Percentiles rank a stretch among this genome's conserved stretches.
Evolutionary conservation across 148 eudicot species (phyloP).

Genomic region (Persicaria maculosa): DNA sequence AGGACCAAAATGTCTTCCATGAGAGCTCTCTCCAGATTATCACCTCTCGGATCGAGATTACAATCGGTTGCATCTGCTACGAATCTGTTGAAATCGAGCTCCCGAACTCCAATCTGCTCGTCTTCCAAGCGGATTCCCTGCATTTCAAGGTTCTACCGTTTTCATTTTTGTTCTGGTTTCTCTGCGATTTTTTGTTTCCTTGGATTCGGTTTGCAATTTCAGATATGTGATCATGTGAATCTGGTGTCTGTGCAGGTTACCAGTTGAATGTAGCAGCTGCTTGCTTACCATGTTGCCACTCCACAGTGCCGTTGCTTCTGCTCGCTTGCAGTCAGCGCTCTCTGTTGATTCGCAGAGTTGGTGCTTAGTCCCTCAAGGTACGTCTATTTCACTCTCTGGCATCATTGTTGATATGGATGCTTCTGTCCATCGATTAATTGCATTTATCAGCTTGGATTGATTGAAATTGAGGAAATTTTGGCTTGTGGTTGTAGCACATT

Average conservation of each 20-base stretch:
- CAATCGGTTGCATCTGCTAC: slow-evolving; percentile 18
- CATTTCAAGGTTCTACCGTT: slow-evolving; percentile 22
- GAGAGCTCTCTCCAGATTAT: slow-evolving; percentile 24
- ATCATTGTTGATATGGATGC: too few species aligned
- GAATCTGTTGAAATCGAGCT: slow-evolving; percentile 18
- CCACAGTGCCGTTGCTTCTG: slow-evolving; percentile 40
- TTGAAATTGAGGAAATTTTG: not conserved
- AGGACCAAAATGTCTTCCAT: slow-evolving; percentile 17
- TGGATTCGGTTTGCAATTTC: not conserved
- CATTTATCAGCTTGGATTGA: not conserved
- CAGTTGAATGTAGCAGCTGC: slow-evolving; percentile 29
- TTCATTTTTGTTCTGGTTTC: too few species aligned
- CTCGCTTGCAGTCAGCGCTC: slow-evolving; percentile 35
- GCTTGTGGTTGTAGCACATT: too few species aligned
- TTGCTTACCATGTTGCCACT: slow-evolving; percentile 32
- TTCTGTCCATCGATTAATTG: not conserved
- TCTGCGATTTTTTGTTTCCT: not conserved
- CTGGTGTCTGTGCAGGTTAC: slow-evolving; percentile 22
- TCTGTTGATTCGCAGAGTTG: slow-evolving; percentile 34
- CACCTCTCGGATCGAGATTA: slow-evolving; percentile 18
- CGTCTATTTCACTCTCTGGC: not conserved
- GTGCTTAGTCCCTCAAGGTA: slow-evolving; percentile 50
- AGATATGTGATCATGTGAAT: not conserved
- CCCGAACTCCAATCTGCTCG: slow-evolving; percentile 17
- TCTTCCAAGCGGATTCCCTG: slow-evolving; percentile 19